Evolutionary conservation across 139 green algal genomes (phyloP), one percentile per base, ranked within the genome.

Genomic region (Chlorella sorokiniana): DNA sequence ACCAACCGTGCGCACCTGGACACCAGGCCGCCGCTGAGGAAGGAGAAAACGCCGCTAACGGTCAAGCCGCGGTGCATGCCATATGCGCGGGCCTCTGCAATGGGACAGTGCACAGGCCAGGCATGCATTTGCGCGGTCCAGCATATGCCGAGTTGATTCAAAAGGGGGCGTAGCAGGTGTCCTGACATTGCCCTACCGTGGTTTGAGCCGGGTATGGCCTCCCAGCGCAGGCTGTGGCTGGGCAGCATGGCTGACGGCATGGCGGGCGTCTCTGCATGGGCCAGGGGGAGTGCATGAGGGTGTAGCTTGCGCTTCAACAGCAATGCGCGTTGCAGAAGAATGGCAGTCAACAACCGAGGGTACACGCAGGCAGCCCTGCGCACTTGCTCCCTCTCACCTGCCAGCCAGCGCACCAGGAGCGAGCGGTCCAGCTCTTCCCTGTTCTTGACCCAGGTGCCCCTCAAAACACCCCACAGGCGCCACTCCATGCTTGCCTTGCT

Each of bases 341-440:
- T 59, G 48, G 16, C 48, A 11, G 16, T 16, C 48, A 11, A 59
- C 11, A 11, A 59, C 14, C 48, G 16, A 11, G 16, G 48, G 14
- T 25, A 25, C 23, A 31, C 22, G n/a, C 23, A 33, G 56, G 6
- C 56, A 65, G 18, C 22, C 23, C 18, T 65, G 23, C 22, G 18
- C 18, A 29, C n/a, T 16, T 65, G 16, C 20, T 25, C 1, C 4
- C 9, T 3, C 65, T 33, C 37, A 72, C 65, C 65, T 52, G 65
- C 65, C 65, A 72, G 65, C 65, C 65, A 72, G 35, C 65, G 65
- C 18, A 72, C 65, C 37, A 72, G 37, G 10, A 72, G 31, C 4
- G 65, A 25, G 1, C 37, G 35, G 65, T 72, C 65, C 65, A 72
- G 65, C 18, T 9, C 65, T 11, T 35, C 35, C 14, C 65, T 37